These are phyloP conservation scores for Morella rubra DNA, from an alignment of 306 rosid species.

Conservation along the genomic window DNA sequence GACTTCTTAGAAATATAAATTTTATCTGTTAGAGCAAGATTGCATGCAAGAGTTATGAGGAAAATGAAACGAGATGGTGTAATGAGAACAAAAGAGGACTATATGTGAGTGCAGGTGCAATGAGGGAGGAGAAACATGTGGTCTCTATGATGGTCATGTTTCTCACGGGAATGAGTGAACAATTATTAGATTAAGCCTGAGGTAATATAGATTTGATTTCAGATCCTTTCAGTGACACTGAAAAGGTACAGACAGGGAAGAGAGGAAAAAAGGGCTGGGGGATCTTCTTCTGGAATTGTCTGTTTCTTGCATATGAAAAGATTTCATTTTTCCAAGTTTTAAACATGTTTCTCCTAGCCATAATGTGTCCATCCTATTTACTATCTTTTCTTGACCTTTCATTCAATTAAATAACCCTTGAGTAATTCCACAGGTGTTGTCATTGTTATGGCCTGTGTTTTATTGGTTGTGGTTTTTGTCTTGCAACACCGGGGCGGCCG, in stretches of 20 bases:
- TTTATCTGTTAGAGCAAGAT: background rate
- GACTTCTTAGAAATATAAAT: background rate
- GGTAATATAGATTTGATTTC: slow-evolving; percentile 1
- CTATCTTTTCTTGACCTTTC: background rate
- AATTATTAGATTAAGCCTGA: background rate
- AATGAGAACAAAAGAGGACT: background rate
- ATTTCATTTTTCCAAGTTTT: background rate
- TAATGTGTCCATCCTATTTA: background rate
- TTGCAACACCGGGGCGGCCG: slow-evolving; percentile 86
- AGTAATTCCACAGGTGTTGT: slow-evolving; percentile 49
- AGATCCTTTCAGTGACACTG: background rate
- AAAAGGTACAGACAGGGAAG: background rate
- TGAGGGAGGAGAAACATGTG: background rate
- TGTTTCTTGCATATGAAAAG: background rate
- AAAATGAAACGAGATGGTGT: background rate
- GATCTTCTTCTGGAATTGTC: background rate
- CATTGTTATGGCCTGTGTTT: slow-evolving; percentile 59
- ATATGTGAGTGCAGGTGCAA: background rate
- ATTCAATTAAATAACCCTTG: slow-evolving; percentile 24
- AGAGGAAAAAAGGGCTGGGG: background rate
- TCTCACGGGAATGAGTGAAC: slow-evolving; percentile 7
- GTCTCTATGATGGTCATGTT: slow-evolving; percentile 22
- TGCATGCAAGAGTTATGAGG: background rate
- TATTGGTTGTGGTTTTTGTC: slow-evolving; percentile 64
- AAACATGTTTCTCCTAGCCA: background rate